Evolutionary conservation across 805 yeast genomes (phyloP), one percentile per base, ranked within the genome.

Genomic region (Blastobotrys mokoenaii): DNA sequence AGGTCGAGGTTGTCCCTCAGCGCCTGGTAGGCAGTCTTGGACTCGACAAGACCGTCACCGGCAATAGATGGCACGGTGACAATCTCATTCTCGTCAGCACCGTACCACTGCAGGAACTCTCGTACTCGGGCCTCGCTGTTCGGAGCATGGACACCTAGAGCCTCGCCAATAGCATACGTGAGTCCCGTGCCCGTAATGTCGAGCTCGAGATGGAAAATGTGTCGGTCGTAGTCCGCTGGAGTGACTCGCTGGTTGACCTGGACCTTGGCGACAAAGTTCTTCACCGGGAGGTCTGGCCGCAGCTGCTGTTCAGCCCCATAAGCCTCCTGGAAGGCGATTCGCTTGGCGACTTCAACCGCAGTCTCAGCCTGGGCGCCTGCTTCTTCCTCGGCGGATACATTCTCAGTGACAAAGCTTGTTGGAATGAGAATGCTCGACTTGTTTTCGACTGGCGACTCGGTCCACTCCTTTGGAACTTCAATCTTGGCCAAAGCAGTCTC

Each of bases 151-250:
- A 90, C 77, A 59, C 97, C 97, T 49, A 90, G 76, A 16, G 97
- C 96, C 72, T 90, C 97, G 63, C 97, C 97, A 60, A 90, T 87
- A 52, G 82, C 93, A 63, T 90, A 90, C 41, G 79, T 85, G 61
- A 90, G 72, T 20, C 95, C 96, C 32, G 97, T 88, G 44, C 94
- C 95, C 39, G 88, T 67, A 60, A 82, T 77, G 62, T 90, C 97
- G 55, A 90, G 87, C 68, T 90, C 97, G 55, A 90, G 83, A 62
- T 90, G 96, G 86, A 90, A 90, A 57, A 90, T 89, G 67, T 90
- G 84, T 70, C 97, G 85, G 51, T 85, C 86, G 66, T 90, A 90
- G 57, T 85, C 89, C 32, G 58, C 60, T 4, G 97, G 97, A 15
- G 97, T 90, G 51, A 90, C 82, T 58, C 97, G 79, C 69, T 80